These are phyloP conservation scores for Ustilago nuda DNA, from an alignment of 1,284 basidiomycete genomes.

Conservation along the genomic window DNA sequence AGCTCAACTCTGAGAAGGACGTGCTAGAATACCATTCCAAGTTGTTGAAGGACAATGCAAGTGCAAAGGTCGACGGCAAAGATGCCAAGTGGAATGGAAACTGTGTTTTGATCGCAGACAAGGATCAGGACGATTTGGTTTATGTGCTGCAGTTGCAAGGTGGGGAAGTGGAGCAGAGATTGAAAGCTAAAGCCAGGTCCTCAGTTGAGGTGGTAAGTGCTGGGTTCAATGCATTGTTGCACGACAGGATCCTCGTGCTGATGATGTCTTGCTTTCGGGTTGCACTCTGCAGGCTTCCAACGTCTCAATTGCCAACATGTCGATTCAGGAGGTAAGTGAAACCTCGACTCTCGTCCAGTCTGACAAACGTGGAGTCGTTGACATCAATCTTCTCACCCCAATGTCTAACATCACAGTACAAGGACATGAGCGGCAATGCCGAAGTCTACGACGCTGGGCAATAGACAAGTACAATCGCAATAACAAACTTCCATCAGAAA, in stretches of 20 bases:
- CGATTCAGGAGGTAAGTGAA: slow-evolving; percentile 42
- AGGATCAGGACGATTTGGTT: slow-evolving; percentile 24
- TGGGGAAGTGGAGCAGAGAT: slow-evolving; percentile 20
- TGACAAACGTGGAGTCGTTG: background rate
- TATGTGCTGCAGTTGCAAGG: slow-evolving; percentile 25
- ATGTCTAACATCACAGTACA: slow-evolving; percentile 31
- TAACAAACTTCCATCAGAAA: background rate
- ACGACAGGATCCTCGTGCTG: background rate
- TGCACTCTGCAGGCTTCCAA: slow-evolving; percentile 38
- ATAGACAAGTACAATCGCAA: slow-evolving; percentile 15
- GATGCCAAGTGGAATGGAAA: slow-evolving; percentile 32
- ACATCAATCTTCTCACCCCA: background rate
- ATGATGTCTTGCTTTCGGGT: background rate
- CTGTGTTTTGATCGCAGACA: slow-evolving; percentile 42
- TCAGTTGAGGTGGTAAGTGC: slow-evolving; percentile 42
- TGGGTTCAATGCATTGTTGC: background rate
- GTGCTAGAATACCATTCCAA: slow-evolving; percentile 32
- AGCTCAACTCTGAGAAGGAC: slow-evolving; percentile 21
- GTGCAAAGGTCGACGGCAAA: slow-evolving; percentile 15
- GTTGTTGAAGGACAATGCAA: slow-evolving; percentile 27
- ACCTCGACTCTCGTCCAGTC: background rate
- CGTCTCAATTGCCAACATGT: slow-evolving; percentile 52
- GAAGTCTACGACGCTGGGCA: slow-evolving; percentile 54
- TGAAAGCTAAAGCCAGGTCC: slow-evolving; percentile 39
- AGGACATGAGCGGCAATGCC: slow-evolving; percentile 50